Conservation (phyloP, 345 rosid genomes). For the Eucalyptus globulus region DNA sequence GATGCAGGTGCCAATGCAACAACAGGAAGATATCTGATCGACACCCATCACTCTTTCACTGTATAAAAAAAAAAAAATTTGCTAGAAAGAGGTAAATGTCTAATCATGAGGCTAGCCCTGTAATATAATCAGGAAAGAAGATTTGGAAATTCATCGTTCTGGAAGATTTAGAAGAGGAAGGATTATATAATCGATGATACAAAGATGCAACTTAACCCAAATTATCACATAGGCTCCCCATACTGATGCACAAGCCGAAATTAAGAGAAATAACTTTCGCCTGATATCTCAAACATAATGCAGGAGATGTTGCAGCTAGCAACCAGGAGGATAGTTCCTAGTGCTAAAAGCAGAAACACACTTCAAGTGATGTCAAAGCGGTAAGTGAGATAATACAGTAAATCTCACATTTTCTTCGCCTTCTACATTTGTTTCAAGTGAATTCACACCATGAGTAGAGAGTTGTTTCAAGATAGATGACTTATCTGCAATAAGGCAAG, state of each 20-base stretch:
- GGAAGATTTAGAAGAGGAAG: background rate
- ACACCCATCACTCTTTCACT: background rate
- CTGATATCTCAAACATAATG: background rate
- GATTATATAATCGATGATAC: background rate
- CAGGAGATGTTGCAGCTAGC: background rate
- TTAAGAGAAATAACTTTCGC: background rate
- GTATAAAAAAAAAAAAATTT: background rate
- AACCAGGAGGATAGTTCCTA: background rate
- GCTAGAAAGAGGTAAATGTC: background rate
- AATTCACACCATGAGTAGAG: constrained; percentile 3
- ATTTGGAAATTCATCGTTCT: background rate
- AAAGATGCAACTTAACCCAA: background rate
- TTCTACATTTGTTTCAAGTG: constrained; percentile 8
- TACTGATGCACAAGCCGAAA: background rate
- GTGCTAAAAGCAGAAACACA: background rate
- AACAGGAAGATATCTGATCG: background rate
- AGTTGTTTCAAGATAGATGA: constrained; percentile 24
- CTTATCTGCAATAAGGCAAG: constrained; percentile 10
- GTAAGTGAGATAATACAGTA: background rate
- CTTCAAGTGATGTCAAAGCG: background rate
- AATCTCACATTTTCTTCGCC: constrained; percentile 56
- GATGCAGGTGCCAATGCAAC: background rate
- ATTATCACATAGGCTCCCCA: background rate
- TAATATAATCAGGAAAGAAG: background rate
- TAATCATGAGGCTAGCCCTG: background rate